Base-by-base conservation (phyloP, 257 asterid genomes). In the Eustoma russellianum region DNA sequence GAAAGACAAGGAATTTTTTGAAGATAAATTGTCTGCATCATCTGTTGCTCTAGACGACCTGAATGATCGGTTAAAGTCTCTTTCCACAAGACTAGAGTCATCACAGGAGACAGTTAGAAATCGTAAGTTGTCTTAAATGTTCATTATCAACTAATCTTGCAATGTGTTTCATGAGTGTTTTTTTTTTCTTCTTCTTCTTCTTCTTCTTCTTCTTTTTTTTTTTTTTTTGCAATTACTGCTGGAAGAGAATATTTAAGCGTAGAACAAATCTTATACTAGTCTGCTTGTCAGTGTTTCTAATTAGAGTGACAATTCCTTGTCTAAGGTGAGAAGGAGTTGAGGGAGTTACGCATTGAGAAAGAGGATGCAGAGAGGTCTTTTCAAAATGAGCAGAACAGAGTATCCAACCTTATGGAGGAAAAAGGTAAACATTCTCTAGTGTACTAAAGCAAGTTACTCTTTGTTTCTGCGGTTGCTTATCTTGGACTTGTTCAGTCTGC, bases 311-410 rank as follows among this genome's bases (percentile, higher is more conserved):
- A 18, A 59, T 47, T 68, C 57, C 53, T 53, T 16, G 56, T 60
- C 80, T 35, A 60, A 91, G 99, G 99, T 56, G 95, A 83, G 66
- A 62, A 63, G 70, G 97, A 88, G 75, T 79, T 92, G 68, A 62
- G 52, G 79, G 82, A 82, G 66, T 83, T 92, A 66, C 65, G 74
- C 38, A 55, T 59, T 48, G 81, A 74, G 73, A 88, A 81, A 81
- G 78, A 72, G 66, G 70, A 70, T 64, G 49, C 72, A n/a, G 90
- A 79, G 83, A 75, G 72, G 64, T 66, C 60, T 63, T 78, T 82
- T 50, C 73, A 64, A 66, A 68, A 60, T 73, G 93, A 83, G 64
- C 76, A 79, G 66, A 77, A 58, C 59, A 82, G 68, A 76, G 70
- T 79, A 16, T 59, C 68, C 60, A 43, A 63, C 49, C 61, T 77